Base-by-base conservation (phyloP, 371 early-diverging fungal species). In the Blastocladiella emersonii region DNA sequence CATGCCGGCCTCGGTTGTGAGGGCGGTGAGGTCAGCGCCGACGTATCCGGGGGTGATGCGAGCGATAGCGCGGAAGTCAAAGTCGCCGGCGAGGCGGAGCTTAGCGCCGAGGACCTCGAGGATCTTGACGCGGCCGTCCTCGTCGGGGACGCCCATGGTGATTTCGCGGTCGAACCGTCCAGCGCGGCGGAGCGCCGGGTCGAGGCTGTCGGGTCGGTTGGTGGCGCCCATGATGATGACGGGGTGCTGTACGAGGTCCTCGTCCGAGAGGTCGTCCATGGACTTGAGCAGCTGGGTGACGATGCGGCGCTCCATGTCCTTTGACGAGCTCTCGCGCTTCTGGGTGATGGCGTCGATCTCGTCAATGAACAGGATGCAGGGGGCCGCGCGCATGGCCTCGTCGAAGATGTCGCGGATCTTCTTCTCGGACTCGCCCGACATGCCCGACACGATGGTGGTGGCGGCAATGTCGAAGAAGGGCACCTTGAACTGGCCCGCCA, bases 291-390 rank as follows among this genome's bases (percentile, higher is more conserved):
- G 77, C 75, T 99, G 99, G 27, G 94, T 94, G 17, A 99, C 99
- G 68, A 99, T 98, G 63, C 99, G 79, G 48, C 94, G 85, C 74
- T 99, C 99, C 90, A 98, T 98, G 71, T 98, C 99, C 64, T 97
- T 79, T 69, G 95, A 93, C 5, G 96, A 97, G 8, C 95, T 98
- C 67, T 99, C 99, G 69, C 99, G 85, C 74, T 99, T 99, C 10
- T 97, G 98, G n/a, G 99, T 97, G 61, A 99, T 96, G 5, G 98
- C 95, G 72, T 99, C 99, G 61, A 99, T 98, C 74, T 99, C 99
- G 72, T 99, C 99, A 65, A 99, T 98, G 70, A 99, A 99, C 60
- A 99, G 75, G 34, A 99, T 74, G 72, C 98, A 92, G 0, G 99
- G 99, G 17, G 98, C 91, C 62, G 84, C 73, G 53, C 80, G 77